Percentiles rank a stretch among this genome's conserved stretches.
Evolutionary conservation across 345 rosid species (phyloP).

Genomic region (Lepidium africanum): DNA sequence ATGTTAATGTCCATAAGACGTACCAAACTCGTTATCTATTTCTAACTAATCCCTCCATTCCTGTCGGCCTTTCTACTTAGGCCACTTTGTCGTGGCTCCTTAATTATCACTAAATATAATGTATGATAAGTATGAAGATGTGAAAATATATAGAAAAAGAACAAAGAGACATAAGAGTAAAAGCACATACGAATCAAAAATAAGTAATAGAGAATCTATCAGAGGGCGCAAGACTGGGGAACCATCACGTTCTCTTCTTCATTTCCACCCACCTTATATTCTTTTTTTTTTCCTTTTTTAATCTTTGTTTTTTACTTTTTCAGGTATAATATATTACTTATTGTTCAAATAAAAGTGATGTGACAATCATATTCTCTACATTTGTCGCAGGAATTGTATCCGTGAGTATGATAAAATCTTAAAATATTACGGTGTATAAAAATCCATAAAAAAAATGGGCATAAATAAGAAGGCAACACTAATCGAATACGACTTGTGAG

Average conservation of each 20-base stretch:
- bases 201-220: conserved; percentile 20
- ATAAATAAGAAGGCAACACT: neutral
- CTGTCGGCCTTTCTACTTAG: conserved; percentile 25
- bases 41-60: conserved; percentile 13
- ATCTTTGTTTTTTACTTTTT: neutral
- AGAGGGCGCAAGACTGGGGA: conserved; percentile 27
- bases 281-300: neutral
- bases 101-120: neutral
- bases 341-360: neutral
- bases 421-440: neutral
- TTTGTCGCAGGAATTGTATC: neutral
- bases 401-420: neutral
- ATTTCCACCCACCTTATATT: neutral
- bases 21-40: neutral
- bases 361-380: neutral
- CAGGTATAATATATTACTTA: neutral
- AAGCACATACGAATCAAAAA: conserved; percentile 16
- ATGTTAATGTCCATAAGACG: conserved; percentile 13
- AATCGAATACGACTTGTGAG: neutral
- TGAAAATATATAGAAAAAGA: neutral
- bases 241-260: conserved; percentile 23
- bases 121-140: neutral
- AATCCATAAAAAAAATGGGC: neutral
- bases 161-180: conserved; percentile 17
- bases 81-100: conserved; percentile 21